Percentiles rank a stretch among this genome's conserved stretches.
These are phyloP conservation scores for Paramecium tetraurelia DNA, from an alignment of 73 alveolate species.

Conservation along the genomic window DNA sequence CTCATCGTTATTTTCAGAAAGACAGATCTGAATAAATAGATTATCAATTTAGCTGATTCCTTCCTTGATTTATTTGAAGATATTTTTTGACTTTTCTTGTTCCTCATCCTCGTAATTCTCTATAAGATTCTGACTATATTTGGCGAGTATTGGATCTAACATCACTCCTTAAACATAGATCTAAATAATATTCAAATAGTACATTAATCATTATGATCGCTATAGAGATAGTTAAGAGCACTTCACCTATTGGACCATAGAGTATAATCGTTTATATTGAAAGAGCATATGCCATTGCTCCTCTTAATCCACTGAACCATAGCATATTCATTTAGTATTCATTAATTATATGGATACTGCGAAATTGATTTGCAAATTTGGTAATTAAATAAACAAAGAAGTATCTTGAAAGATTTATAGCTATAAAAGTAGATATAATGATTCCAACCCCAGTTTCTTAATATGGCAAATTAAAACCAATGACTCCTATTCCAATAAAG, in stretches of 20 bases:
- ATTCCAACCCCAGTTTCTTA: conserved; percentile 60
- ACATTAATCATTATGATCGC: background rate
- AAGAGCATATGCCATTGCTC: background rate
- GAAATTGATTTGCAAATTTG: conserved; percentile 46
- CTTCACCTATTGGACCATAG: background rate
- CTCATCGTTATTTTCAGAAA: background rate
- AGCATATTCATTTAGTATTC: conserved; percentile 34
- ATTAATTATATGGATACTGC: conserved; percentile 7
- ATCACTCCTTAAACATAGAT: background rate
- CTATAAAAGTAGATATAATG: conserved; percentile 41
- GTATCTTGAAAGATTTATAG: conserved; percentile 66
- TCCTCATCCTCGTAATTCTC: background rate
- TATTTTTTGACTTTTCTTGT: background rate
- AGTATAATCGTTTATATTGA: conserved; percentile 42
- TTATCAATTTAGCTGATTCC: background rate
- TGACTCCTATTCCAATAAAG: conserved; percentile 79
- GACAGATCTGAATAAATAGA: background rate
- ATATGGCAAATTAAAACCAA: conserved; percentile 67
- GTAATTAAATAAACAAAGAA: conserved; percentile 61
- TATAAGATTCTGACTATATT: background rate
- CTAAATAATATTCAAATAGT: background rate
- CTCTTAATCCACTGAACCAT: background rate
- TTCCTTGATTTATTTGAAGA: background rate
- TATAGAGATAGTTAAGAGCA: background rate
- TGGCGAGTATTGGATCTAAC: background rate